Percentiles rank a stretch among this genome's conserved stretches.
Evolutionary conservation across 805 yeast species (phyloP).

Genomic region (Candida boidinii): DNA sequence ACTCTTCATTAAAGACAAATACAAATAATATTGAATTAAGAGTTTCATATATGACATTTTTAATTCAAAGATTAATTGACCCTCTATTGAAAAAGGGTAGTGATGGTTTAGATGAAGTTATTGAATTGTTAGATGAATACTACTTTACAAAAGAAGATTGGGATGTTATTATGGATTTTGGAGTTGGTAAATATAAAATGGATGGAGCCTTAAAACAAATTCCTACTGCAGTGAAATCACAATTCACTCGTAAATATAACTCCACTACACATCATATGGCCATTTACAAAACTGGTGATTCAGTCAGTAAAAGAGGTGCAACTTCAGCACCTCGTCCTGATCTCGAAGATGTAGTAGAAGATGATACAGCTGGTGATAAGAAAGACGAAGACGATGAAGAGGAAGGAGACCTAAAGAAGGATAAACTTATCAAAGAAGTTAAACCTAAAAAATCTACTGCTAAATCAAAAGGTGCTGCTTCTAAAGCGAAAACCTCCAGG

Average conservation of each 20-base stretch:
- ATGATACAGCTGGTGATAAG: constrained; percentile 32
- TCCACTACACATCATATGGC: constrained; percentile 73
- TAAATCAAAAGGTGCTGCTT: constrained; percentile 3
- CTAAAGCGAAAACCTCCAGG: constrained; percentile 3
- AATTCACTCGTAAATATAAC: constrained; percentile 83
- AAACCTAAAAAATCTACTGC: constrained; percentile 16
- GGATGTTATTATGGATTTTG: constrained; percentile 80
- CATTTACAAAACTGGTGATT: constrained; percentile 64
- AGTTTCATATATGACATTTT: constrained; percentile 61
- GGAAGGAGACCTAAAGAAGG: constrained; percentile 46
- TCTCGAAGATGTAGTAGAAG: constrained; percentile 63
- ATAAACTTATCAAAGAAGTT: constrained; percentile 52
- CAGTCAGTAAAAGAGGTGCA: constrained; percentile 33
- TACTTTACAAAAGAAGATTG: constrained; percentile 86
- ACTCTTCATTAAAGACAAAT: constrained; percentile 70
- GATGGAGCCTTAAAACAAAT: constrained; percentile 47
- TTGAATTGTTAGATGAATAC: constrained; percentile 74
- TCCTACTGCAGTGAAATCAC: constrained; percentile 71
- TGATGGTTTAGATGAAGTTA: constrained; percentile 58
- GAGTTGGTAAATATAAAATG: constrained; percentile 49
- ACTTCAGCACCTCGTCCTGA: constrained; percentile 38
- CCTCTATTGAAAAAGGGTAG: constrained; percentile 52
- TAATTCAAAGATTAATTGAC: constrained; percentile 44
- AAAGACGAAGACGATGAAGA: constrained; percentile 34
- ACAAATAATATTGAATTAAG: constrained; percentile 71